Evolutionary conservation across 257 asterid genomes (phyloP), one percentile per base, ranked within the genome.

Genomic region (Jacaranda copaia): DNA sequence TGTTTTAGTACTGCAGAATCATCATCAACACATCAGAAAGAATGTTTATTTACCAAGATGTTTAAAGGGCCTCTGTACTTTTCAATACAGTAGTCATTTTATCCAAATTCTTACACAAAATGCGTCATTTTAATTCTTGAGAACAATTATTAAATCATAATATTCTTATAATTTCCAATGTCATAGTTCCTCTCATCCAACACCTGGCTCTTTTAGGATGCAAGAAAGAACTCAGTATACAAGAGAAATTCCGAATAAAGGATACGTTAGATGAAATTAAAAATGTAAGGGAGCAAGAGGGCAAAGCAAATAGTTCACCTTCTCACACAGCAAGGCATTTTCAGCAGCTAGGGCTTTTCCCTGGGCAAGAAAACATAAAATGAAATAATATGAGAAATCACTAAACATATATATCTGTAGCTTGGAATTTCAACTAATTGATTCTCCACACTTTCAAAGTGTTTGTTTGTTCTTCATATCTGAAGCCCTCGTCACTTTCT

Each of bases 281-380:
- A 51, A 13, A 64, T 56, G 5, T 36, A 14, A 45, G 59, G 38
- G 13, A 65, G 46, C 15, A 57, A 19, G 62, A 35, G 58, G 18
- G 40, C 5, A 69, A 42, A 35, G 14, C 2, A 39, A 11, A 32
- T 36, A 18, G 14, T 16, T 52, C 58, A 95, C 99, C 99, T 93
- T 96, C 76, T 87, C 91, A 79, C 70, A 46, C 62, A 96, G 86
- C 82, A 79, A 62, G 36, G 88, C 87, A 81, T 96, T 93, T 84
- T 96, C 98, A 74, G 97, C 92, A 19, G 89, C 84, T 57, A 96
- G 88, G 80, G 85, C 86, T 75, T 86, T 89, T 59, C 81, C 99
- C 98, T 96, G 87, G 51, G 76, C 19, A 14, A 38, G 1, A 39
- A 10, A 74, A 51, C 8, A 66, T 39, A 65, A 74, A 68, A 73